Conservation (phyloP, 306 rosid genomes). For the Prinsepia uniflora region DNA sequence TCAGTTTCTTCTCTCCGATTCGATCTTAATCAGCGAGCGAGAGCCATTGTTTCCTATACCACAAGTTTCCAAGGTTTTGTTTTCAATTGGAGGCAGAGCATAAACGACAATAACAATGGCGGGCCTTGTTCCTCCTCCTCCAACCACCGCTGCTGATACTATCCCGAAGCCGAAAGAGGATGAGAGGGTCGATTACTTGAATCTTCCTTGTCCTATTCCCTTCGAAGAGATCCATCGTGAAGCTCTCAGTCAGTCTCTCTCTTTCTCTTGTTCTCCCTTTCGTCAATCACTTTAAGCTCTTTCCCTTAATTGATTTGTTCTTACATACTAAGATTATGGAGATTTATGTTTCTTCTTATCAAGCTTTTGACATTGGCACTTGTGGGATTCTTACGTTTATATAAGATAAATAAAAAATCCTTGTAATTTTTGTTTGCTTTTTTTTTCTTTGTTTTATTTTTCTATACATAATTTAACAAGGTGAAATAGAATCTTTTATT, state of each 20-base stretch:
- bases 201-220: slow-evolving; percentile 91
- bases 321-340: background rate
- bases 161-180: slow-evolving; percentile 35
- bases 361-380: background rate
- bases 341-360: background rate
- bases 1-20: background rate
- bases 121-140: slow-evolving; percentile 37
- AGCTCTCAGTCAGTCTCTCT: slow-evolving; percentile 68
- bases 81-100: background rate
- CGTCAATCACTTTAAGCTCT: background rate
- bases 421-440: background rate
- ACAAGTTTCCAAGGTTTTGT: background rate
- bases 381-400: background rate
- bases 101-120: slow-evolving; percentile 29
- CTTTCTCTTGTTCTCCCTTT: background rate
- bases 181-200: slow-evolving; percentile 59
- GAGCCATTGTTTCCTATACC: background rate
- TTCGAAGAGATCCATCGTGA: slow-evolving; percentile 97
- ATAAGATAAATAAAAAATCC: background rate
- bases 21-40: background rate
- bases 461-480: too few relatives aligned
- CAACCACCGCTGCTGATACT: slow-evolving; percentile 12
- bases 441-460: background rate
- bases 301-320: background rate
- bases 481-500: too few relatives aligned